Base-by-base conservation (phyloP, 169 alveolate species). In the Eimeria brunetti region DNA sequence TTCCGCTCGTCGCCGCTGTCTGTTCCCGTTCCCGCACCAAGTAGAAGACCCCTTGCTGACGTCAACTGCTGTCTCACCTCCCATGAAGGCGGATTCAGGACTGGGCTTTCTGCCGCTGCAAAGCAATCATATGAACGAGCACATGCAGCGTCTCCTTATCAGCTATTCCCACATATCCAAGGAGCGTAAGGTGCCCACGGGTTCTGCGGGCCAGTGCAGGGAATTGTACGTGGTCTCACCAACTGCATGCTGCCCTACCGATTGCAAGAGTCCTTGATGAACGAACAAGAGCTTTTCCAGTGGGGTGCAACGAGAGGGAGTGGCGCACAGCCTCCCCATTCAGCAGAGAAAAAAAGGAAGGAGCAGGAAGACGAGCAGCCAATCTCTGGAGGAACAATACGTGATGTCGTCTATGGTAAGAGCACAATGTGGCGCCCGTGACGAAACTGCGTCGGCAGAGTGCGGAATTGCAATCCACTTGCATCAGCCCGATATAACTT, bases 91-190 rank as follows among this genome's bases (percentile, higher is more conserved):
- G 91, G 58, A 60, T 41, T 36, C 22, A 85, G 62, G 1, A 85
- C 80, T n/a, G 91, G 81, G 78, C 91, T 85, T 62, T 85, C 91
- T 18, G 80, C 38, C 1, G 91, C 91, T 85, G 91, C 91, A 60
- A 38, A 56, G 41, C 60, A 80, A 20, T 22, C 41, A 33, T 75
- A 83, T 46, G 46, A 20, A 46, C 7, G 41, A 78, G 44, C 22
- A 27, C 36, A 27, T 78, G 24, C 86, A 44, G 4, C 38, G 0
- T 22, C 58, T 22, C 36, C 44, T 0, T n/a, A 30, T 8, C 6
- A 67, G 22, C 49, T 33, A 14, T 14, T 2, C 11, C 30, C 80
- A 36, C 80, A 24, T 22, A 24, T 22, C 27, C 60, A 36, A 14
- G 51, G 27, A 36, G 9, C 27, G 27, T 33, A 46, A 14, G n/a